Conservation (phyloP, 768 basidiomycete species). For the Flagelloscypha sp. region DNA sequence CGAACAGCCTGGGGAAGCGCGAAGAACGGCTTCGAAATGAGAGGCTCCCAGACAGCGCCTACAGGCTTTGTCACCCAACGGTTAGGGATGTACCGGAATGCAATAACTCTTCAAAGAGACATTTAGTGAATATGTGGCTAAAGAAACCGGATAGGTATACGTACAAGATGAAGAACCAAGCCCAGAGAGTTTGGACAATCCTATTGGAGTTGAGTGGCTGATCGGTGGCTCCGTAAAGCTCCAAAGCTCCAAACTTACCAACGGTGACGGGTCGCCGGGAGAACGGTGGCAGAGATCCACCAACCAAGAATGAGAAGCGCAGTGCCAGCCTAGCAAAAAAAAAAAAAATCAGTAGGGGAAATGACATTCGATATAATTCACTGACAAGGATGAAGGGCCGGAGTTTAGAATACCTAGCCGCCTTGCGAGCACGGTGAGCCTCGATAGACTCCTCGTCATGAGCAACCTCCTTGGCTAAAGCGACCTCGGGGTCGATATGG, state of each 20-base stretch:
- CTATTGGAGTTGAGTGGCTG: slow-evolving; percentile 24
- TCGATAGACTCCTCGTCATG: slow-evolving; percentile 13
- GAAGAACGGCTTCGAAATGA: slow-evolving; percentile 63
- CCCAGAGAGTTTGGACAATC: slow-evolving; percentile 75
- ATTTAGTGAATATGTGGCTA: slow-evolving; percentile 1
- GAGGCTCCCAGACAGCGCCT: slow-evolving; percentile 57
- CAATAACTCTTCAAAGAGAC: slow-evolving; percentile 48
- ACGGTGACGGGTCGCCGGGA: slow-evolving; percentile 63
- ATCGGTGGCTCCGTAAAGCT: slow-evolving; percentile 3
- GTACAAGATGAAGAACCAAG: slow-evolving; percentile 75
- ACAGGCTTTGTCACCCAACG: slow-evolving; percentile 65
- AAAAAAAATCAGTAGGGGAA: too few relatives aligned
- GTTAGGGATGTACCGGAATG: slow-evolving; percentile 79
- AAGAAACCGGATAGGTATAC: slow-evolving; percentile 16
- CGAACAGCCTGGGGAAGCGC: slow-evolving; percentile 40
- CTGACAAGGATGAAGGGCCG: too few relatives aligned
- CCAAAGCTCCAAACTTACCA: slow-evolving; percentile 39
- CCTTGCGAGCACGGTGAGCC: slow-evolving; percentile 2
- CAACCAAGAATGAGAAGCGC: slow-evolving; percentile 67
- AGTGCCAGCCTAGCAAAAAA: slow-evolving; percentile 42
- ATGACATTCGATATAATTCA: too few relatives aligned
- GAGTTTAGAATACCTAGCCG: slow-evolving; percentile 13
- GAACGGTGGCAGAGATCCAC: slow-evolving; percentile 75
- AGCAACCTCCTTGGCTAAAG: slow-evolving; percentile 13
- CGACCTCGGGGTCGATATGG: slow-evolving; percentile 16